Base-by-base conservation (phyloP, 2,329 filamentous ascomycete species). In the Zasmidium citrigriseum region DNA sequence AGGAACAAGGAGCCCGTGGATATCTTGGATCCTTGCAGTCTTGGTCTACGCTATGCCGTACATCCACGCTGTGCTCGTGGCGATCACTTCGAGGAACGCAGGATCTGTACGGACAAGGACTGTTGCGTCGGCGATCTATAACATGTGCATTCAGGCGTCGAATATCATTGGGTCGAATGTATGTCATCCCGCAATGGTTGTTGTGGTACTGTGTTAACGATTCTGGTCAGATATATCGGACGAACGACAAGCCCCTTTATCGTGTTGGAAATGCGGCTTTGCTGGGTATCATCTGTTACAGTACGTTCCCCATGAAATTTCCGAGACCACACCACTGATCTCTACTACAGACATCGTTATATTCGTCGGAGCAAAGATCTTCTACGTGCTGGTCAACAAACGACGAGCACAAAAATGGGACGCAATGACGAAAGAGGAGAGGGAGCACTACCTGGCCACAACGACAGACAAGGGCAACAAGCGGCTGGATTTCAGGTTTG, bases 21-120 rank as follows among this genome's bases (percentile, higher is more conserved):
- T 69, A 7, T 70, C 70, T 7, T 79, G 74, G 64, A 68, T 72
- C 5, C 64, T 77, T 20, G 73, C 75, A 46, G 73, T 73, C 10
- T 63, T 78, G 46, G 63, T 77, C 16, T 74, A 69, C 9, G 73
- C 72, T 0, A 73, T 76, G 52, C 76, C 76, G 0, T 79, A 77
- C 52, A 72, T 76, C 50, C 81, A 88, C 66, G 83, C 85, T 0
- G 82, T 87, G 23, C 72, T 86, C 2, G 85, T 87, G 0, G 84
- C 80, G 0, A 82, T 85, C 71, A 86, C 82, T 1, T 85, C 83
- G 1, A 79, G 84, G 54, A 89, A 89, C 66, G 82, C 84, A 2
- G 86, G 86, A 61, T 79, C 82, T 1, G 84, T 89, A 11, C 78
- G 86, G 14, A 84, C 83, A 7, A 77, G 86, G 5, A 84, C 86